Percentiles rank a stretch among this genome's conserved stretches.
Evolutionary conservation across 345 rosid species (phyloP).

Genomic region (Eucalyptus sp.): DNA sequence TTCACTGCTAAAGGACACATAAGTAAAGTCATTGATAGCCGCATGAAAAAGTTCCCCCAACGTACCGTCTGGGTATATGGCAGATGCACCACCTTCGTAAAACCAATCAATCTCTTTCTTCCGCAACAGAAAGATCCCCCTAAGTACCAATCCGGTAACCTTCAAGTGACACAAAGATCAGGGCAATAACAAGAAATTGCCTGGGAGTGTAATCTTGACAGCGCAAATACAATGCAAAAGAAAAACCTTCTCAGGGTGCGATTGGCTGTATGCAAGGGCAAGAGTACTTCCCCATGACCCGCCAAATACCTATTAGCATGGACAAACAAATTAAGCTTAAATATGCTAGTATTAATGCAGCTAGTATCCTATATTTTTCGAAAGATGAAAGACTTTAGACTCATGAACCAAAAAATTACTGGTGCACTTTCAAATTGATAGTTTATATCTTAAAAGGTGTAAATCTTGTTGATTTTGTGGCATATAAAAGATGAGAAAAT

Average conservation of each 20-base stretch:
- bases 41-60: not conserved
- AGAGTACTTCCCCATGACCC: slow-evolving; percentile 99
- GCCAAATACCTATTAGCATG: slow-evolving; percentile 58
- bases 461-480: not conserved
- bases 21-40: not conserved
- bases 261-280: slow-evolving; percentile 79
- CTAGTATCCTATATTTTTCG: not conserved
- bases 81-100: slow-evolving; percentile 94
- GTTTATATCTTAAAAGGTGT: not conserved
- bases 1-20: not conserved
- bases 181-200: not conserved
- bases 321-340: not conserved
- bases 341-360: not conserved
- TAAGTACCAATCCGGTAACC: slow-evolving; percentile 87
- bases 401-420: not conserved
- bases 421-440: not conserved
- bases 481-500: not conserved
- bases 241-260: slow-evolving; percentile 75
- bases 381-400: not conserved
- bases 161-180: slow-evolving; percentile 7
- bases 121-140: slow-evolving; percentile 85
- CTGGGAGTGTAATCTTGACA: not conserved
- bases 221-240: not conserved
- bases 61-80: slow-evolving; percentile 91
- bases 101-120: slow-evolving; percentile 98